Base-by-base conservation (phyloP, 176 grass and related monocot genomes). In the Eleusine coracana region DNA sequence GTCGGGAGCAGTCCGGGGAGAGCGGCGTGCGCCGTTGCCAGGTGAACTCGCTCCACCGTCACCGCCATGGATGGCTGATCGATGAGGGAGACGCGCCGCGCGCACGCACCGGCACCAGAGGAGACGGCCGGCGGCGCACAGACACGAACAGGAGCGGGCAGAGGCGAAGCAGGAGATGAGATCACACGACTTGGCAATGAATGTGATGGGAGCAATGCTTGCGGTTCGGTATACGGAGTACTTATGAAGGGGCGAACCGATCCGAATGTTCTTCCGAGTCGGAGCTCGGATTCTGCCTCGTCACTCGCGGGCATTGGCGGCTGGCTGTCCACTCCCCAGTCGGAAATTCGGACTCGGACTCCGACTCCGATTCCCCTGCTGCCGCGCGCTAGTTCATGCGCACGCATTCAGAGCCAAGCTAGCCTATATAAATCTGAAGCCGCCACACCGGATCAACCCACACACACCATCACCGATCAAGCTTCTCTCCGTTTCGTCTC, bases 1-100 rank as follows among this genome's bases (percentile, higher is more conserved):
- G 65, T 85, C 3, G 76, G 84, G 34, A 73, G 83, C 45, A 73
- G 45, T 10, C 58, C 31, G 1, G 76, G 68, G 0, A 86, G 68
- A 15, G 17, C 25, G 1, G 64, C 11, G 1, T 37, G 39, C 0
- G 48, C 48, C 82, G 76, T 76, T 45, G 71, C 45, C 0, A 70
- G 36, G 21, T 62, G 21, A 7, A 63, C 75, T 7, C 51, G 73
- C 51, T 8, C 73, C 4, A 39, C 73, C 1, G 73, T 52, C 12
- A 58, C 6, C 51, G 51, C 73, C 73, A 56, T 73, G 45, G 70
- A 54, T 58, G 51, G 3, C 16, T 18, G 50, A 11, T 58, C 73
- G 50, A 56, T 1, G 15, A 0, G 13, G 14, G 49, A 37, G 72
- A 21, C 15, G 51, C 28, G 34, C 2, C 16, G 48, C 29, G 49